These are phyloP conservation scores for Rhytidiadelphus loreus DNA, from an alignment of 225 moss, liverwort and hornwort species.

Conservation along the genomic window DNA sequence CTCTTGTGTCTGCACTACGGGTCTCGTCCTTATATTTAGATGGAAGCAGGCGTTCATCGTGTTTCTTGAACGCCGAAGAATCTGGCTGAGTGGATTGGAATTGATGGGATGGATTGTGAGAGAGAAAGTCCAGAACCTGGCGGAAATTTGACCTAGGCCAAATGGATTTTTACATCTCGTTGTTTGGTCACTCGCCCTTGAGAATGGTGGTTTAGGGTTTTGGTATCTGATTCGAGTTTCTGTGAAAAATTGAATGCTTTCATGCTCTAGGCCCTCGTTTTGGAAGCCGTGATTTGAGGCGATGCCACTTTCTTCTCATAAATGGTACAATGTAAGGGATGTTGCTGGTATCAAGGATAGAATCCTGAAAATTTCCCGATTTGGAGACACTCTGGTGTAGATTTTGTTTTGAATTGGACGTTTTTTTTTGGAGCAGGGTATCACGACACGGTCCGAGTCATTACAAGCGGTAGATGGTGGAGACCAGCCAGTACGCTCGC, in stretches of 20 bases:
- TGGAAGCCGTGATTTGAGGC: neutral
- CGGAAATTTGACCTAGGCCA: no score
- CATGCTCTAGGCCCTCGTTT: neutral
- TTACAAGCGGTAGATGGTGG: slow-evolving; percentile 23
- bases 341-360: neutral
- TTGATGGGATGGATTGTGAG: neutral
- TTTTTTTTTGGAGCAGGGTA: slow-evolving; percentile 8
- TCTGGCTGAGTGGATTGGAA: neutral
- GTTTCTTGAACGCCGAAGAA: neutral
- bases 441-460: slow-evolving; percentile 9
- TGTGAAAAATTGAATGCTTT: neutral
- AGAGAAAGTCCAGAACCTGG: neutral
- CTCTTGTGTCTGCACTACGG: neutral
- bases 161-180: neutral
- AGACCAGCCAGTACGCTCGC: slow-evolving; percentile 63
- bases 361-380: neutral
- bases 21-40: neutral
- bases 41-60: neutral
- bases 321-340: neutral
- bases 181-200: neutral
- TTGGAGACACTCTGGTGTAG: neutral
- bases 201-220: neutral
- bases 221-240: neutral
- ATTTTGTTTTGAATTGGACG: neutral
- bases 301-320: neutral